Evolutionary conservation across 2,329 filamentous ascomycete species (phyloP).

Genomic region (Cadophora malorum): DNA sequence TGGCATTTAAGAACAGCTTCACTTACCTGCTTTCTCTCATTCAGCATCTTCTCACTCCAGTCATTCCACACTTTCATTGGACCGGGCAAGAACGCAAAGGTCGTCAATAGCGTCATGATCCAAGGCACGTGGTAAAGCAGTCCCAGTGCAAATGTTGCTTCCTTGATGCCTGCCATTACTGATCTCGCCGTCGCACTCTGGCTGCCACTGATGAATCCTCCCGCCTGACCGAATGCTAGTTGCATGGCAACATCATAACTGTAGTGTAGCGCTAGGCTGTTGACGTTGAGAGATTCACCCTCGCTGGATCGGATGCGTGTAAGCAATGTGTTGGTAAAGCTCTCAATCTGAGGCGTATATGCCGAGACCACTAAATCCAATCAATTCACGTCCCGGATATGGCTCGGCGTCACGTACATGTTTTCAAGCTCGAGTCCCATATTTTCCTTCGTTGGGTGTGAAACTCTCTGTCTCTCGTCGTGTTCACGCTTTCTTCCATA

Average conservation of each 20-base stretch:
- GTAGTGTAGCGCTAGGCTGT: slow-evolving; percentile 28
- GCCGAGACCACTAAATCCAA: background rate
- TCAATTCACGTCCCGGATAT: background rate
- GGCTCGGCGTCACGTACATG: slow-evolving; percentile 10
- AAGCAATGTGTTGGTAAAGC: slow-evolving; percentile 29
- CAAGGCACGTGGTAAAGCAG: slow-evolving; percentile 31
- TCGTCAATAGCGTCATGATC: slow-evolving; percentile 29
- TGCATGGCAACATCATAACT: slow-evolving; percentile 33
- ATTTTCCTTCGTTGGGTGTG: slow-evolving; percentile 30
- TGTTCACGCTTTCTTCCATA: slow-evolving; percentile 28
- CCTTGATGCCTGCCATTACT: slow-evolving; percentile 28
- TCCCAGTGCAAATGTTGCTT: slow-evolving; percentile 26
- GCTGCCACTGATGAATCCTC: slow-evolving; percentile 28
- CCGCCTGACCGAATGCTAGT: slow-evolving; percentile 28
- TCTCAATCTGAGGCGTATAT: slow-evolving; percentile 28
- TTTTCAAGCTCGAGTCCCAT: slow-evolving; percentile 30
- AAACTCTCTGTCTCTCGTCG: slow-evolving; percentile 26
- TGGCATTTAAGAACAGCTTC: no score
- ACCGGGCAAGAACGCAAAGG: slow-evolving; percentile 29
- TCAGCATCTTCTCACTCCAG: slow-evolving; percentile 31
- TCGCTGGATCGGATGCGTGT: slow-evolving; percentile 18
- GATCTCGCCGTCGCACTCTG: slow-evolving; percentile 20
- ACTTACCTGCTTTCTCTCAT: slow-evolving; percentile 21
- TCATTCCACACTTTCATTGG: slow-evolving; percentile 28
- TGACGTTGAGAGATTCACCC: slow-evolving; percentile 22